Conservation (phyloP, 2,329 filamentous ascomycete genomes). For the Aureobasidium sp. region DNA sequence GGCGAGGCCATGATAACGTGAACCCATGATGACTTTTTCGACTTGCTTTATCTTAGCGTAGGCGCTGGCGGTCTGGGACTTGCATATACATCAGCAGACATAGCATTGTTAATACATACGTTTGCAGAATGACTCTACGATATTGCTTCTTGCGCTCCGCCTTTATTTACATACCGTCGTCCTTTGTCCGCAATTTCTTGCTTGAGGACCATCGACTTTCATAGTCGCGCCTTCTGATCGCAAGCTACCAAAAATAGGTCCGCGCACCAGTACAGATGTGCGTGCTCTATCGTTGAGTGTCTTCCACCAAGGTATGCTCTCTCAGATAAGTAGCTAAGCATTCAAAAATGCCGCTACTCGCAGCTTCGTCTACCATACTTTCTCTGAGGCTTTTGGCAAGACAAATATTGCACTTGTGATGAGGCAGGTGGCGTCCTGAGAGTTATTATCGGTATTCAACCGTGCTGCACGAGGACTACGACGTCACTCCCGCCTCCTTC, state of each 20-base stretch:
- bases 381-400: too few relatives aligned
- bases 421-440: not conserved
- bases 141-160: too few relatives aligned
- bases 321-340: too few relatives aligned
- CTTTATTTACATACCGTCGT: too few relatives aligned
- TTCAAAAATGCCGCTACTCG: too few relatives aligned
- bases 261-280: too few relatives aligned
- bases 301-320: too few relatives aligned
- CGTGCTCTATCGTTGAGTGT: too few relatives aligned
- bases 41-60: conserved; percentile 21
- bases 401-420: not conserved
- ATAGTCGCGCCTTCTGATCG: too few relatives aligned
- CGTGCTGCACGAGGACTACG: not conserved
- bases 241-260: too few relatives aligned
- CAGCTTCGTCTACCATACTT: too few relatives aligned
- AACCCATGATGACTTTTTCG: conserved; percentile 11
- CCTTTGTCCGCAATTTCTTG: not conserved
- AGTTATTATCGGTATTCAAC: not conserved
- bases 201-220: too few relatives aligned
- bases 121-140: not conserved
- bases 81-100: not conserved
- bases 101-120: not conserved
- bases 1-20: conserved; percentile 30
- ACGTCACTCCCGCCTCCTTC: not conserved
- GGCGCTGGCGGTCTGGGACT: conserved; percentile 20